A percentile compares a stretch with the other conserved stretches of the same genome.
These are phyloP conservation scores for Annulohypoxylon truncatum DNA, from an alignment of 2,329 filamentous ascomycete species.

Conservation along the genomic window DNA sequence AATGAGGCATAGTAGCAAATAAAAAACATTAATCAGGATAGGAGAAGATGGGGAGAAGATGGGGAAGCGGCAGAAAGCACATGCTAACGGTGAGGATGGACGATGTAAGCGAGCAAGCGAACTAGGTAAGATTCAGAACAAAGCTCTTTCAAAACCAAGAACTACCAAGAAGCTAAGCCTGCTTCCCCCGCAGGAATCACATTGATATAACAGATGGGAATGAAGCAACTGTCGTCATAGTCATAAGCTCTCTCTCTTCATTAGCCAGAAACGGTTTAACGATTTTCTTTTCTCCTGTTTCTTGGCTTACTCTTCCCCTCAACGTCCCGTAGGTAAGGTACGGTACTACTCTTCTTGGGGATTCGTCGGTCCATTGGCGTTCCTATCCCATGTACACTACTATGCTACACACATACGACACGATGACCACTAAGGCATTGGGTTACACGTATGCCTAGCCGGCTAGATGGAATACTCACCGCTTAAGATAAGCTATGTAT, in stretches of 20 bases:
- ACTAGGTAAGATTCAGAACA: too few species aligned
- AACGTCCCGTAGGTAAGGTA: constrained; percentile 7
- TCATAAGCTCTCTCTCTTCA: not conserved
- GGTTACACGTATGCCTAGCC: not conserved
- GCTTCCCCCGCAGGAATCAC: constrained; percentile 24
- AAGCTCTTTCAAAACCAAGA: too few species aligned
- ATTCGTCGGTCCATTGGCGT: not conserved
- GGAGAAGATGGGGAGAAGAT: constrained; percentile 21
- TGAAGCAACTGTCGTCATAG: constrained; percentile 33
- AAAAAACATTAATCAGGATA: constrained; percentile 5
- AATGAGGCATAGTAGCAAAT: constrained; percentile 6
- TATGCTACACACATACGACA: not conserved
- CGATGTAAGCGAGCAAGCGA: constrained; percentile 10
- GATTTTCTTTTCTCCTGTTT: constrained; percentile 4
- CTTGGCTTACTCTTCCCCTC: constrained; percentile 16
- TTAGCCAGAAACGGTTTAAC: constrained; percentile 22
- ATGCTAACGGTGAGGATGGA: constrained; percentile 10
- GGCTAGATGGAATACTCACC: constrained; percentile 2
- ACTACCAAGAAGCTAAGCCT: constrained; percentile 1
- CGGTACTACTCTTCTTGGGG: constrained; percentile 3
- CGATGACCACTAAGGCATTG: not conserved
- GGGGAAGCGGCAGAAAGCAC: constrained; percentile 19
- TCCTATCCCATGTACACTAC: not conserved
- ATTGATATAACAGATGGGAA: constrained; percentile 5
- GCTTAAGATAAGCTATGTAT: constrained; percentile 13